Evolutionary conservation across 306 rosid species (phyloP).

Genomic region (Citrullus amarus): DNA sequence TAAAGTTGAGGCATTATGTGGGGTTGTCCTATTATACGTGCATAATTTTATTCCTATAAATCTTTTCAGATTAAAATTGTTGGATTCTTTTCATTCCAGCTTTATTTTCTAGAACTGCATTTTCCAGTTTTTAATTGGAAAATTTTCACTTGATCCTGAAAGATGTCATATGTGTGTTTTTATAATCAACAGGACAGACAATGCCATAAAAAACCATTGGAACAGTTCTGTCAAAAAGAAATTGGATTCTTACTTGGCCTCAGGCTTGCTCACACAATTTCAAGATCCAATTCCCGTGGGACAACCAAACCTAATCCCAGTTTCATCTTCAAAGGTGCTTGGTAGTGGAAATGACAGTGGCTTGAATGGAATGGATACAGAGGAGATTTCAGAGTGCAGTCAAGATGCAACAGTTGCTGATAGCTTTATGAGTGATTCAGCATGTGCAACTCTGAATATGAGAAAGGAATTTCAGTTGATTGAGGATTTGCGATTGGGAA

Average conservation of each 20-base stretch:
- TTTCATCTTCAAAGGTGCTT: constrained; percentile 53
- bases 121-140: constrained; percentile 3
- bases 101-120: background rate
- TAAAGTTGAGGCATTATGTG: background rate
- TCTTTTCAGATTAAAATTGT: background rate
- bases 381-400: constrained; percentile 81
- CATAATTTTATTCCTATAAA: background rate
- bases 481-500: constrained; percentile 38
- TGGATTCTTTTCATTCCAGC: background rate
- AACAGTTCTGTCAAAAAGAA: constrained; percentile 97
- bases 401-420: constrained; percentile 61
- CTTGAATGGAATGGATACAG: constrained; percentile 46
- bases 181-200: constrained; percentile 76
- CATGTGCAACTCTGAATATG: constrained; percentile 26
- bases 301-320: constrained; percentile 35
- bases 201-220: constrained; percentile 98
- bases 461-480: constrained; percentile 36
- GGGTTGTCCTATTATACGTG: background rate
- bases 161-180: background rate
- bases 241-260: constrained; percentile 90
- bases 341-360: constrained; percentile 54
- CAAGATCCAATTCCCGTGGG: constrained; percentile 45
- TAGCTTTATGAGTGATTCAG: constrained; percentile 10
- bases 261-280: constrained; percentile 65
- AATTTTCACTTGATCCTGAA: background rate